Base-by-base conservation (phyloP, 352 stramenopile genomes). In the Phytophthora crassamura region DNA sequence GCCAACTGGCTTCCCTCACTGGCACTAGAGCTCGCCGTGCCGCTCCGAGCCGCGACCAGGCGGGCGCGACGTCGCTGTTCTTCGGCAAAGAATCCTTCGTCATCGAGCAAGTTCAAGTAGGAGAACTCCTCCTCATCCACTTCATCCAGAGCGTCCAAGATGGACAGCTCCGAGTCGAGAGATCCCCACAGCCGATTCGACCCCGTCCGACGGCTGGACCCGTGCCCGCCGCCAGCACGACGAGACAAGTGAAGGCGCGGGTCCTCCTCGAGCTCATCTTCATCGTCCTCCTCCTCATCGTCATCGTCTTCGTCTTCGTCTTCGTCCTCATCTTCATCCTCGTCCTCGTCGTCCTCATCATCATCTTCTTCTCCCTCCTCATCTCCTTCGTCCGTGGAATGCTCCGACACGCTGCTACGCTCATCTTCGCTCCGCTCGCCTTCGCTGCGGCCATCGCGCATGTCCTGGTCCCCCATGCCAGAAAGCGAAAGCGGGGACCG, bases 51-150 rank as follows among this genome's bases (percentile, higher is more conserved):
- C 43, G 64, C 54, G 22, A 51, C 42, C 7, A 78, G 50, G 14
- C 78, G 76, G 40, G 57, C 38, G 25, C 80, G 74, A 61, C 81
- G 78, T 28, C 52, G 74, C 60, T 88, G 81, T 47, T 91, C 82
- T 39, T 90, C 80, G 0, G 68, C 49, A 57, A 86, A 89, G 12
- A 75, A 51, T 5, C 67, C 63, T 50, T 95, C 88, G 28, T 93
- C 84, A 12, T 93, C 82, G 5, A 94, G 48, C 51, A 93, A 75
- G 45, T 80, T 84, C n/a, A 89, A 56, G 53, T 93, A 93, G 16
- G 82, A 94, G 49, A 90, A 94, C 34, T 94, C 84, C 12, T 94
- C 83, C 74, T 94, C 86, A 42, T 94, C 84, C 11, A 91, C 84
- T 66, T 94, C 86, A 47, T 94, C 86, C 20, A 89, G 68, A 8